A percentile compares a stretch with the other conserved stretches of the same genome.
Evolutionary conservation across 2,329 filamentous ascomycete genomes (phyloP).

Genomic region (Exophiala aquamarina): DNA sequence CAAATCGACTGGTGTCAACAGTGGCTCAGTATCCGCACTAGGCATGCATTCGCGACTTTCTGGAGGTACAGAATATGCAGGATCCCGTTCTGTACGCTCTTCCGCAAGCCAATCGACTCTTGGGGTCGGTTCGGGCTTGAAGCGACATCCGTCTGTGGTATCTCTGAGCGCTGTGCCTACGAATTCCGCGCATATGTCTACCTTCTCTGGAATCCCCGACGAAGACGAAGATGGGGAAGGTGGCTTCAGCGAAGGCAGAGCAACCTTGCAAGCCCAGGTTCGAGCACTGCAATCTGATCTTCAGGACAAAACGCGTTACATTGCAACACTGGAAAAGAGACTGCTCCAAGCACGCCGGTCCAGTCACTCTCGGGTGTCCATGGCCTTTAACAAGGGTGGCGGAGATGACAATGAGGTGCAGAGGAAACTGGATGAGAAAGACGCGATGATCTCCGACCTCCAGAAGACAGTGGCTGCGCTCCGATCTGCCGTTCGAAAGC

Average conservation of each 20-base stretch:
- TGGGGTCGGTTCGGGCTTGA: constrained; percentile 52
- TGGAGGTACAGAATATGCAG: constrained; percentile 33
- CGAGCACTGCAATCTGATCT: constrained; percentile 91
- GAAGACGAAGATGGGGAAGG: constrained; percentile 69
- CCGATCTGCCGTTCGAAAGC: constrained; percentile 78
- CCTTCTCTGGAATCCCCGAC: constrained; percentile 36
- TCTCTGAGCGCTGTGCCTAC: constrained; percentile 53
- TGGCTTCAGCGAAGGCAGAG: constrained; percentile 83
- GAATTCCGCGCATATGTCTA: constrained; percentile 32
- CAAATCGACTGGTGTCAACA: constrained; percentile 93
- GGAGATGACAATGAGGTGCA: constrained; percentile 75
- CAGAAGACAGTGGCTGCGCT: constrained; percentile 89
- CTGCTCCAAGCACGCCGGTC: constrained; percentile 85
- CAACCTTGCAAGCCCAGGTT: constrained; percentile 80
- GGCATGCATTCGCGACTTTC: constrained; percentile 65
- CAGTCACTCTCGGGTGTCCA: constrained; percentile 83
- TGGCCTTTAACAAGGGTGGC: constrained; percentile 68
- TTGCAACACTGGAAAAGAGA: constrained; percentile 87
- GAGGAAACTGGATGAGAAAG: constrained; percentile 92
- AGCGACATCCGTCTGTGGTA: constrained; percentile 66
- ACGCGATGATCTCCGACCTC: constrained; percentile 89
- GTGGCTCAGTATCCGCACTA: constrained; percentile 68
- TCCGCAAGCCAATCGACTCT: constrained; percentile 66
- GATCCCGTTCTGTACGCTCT: constrained; percentile 61
- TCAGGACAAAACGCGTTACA: constrained; percentile 95